Evolutionary conservation across 1,139 yeast species (phyloP), one percentile per base, ranked within the genome.

Genomic region (Suzukiozyma palmioleophila): DNA sequence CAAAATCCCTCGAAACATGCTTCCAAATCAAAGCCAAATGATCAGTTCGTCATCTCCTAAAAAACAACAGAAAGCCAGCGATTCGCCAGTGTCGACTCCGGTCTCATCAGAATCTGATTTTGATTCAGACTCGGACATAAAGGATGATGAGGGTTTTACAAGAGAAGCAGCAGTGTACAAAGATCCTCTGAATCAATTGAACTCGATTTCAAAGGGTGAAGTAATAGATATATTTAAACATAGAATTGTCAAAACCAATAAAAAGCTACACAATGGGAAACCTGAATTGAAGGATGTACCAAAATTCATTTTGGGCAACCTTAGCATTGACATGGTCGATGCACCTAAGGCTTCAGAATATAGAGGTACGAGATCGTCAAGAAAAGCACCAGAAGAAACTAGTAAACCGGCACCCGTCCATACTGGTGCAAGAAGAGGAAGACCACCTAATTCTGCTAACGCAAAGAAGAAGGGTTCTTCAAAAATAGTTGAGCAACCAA

Each of bases 211-310:
- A 8, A 60, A 53, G 33, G 52, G 50, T 18, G 66, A 62, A 33
- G 51, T 61, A 10, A 46, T 62, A 39, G 50, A 50, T 11, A 45
- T 60, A 12, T 57, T 62, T 44, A 49, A 52, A 38, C 50, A 49
- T 33, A 60, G 59, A 9, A 49, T 56, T 11, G 36, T 33, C 49
- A 47, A 46, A 22, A 41, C 45, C 9, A 44, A 54, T 24, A 41
- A 37, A n/a, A 43, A 36, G 25, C 15, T 8, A 3, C 41, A 24
- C 16, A 42, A 15, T 30, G 44, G 28, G 49, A 49, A 8, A 38
- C 41, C 6, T 43, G 51, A 35, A 49, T 38, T 33, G 37, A n/a
- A 12, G 14, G 15, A 28, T 8, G 36, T 36, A 8, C 29, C 11
- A 11, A 33, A 26, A 26, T 16, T 24, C 5, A 26, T 42, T 9